Evolutionary conservation across 1,139 yeast species (phyloP).

Genomic region (Hansenula lynferdii): DNA sequence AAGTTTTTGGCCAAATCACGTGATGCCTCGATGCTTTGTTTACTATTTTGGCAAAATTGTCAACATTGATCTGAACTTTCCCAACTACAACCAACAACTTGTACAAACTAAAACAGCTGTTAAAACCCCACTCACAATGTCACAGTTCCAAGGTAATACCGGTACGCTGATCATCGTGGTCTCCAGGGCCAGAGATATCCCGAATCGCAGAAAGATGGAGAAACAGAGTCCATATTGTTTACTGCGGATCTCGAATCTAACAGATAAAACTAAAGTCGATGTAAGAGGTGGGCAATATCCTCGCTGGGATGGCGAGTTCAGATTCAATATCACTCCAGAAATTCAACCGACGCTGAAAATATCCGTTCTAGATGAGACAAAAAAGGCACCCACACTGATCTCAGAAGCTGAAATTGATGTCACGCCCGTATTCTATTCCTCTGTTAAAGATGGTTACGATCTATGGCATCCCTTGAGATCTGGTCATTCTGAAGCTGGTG

Average conservation of each 20-base stretch:
- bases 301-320: conserved; percentile 71
- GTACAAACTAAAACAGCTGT: too few relatives aligned
- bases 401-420: conserved; percentile 81
- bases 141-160: conserved; percentile 19
- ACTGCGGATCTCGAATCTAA: conserved; percentile 65
- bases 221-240: conserved; percentile 87
- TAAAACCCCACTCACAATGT: too few relatives aligned
- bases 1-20: not conserved
- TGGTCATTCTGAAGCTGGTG: conserved; percentile 81
- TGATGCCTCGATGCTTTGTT: conserved; percentile 1
- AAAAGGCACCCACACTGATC: conserved; percentile 79
- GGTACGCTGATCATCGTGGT: conserved; percentile 36
- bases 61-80: not conserved
- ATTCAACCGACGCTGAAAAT: conserved; percentile 60
- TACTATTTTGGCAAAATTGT: conserved; percentile 1
- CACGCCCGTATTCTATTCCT: conserved; percentile 59
- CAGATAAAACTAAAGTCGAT: conserved; percentile 67
- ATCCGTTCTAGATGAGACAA: conserved; percentile 83
- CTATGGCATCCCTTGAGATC: conserved; percentile 73
- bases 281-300: conserved; percentile 88
- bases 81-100: not conserved
- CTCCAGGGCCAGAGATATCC: conserved; percentile 56
- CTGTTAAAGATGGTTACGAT: conserved; percentile 75
- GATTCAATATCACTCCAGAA: conserved; percentile 60
- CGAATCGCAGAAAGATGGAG: conserved; percentile 73